Evolutionary conservation across 768 basidiomycete species (phyloP), one percentile per base, ranked within the genome.

Genomic region (Pulveroboletus sp.): DNA sequence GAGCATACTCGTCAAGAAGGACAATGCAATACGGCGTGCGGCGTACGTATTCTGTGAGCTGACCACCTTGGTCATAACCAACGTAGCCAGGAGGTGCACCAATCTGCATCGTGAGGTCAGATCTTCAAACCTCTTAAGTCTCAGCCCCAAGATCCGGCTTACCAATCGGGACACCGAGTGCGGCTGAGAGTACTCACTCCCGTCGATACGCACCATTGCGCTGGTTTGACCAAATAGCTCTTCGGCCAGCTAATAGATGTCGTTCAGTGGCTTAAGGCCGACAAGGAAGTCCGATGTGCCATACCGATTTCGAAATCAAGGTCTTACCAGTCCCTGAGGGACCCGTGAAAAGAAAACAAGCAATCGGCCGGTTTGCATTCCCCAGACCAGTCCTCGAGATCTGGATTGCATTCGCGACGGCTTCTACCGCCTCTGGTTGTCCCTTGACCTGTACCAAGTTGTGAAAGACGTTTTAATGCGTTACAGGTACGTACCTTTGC

Each of bases 351-450:
- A 77, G 61, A 64, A 77, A 75, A 29, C 65, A 69, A 1, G 77
- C 76, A 35, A 76, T 67, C 0, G 77, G 77, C 34, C 74, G 60
- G 36, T 70, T 61, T 24, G 72, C 68, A 46, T 75, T 74, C 36
- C 72, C 62, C 11, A 79, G 59, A 12, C 77, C 77, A 16, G 72
- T 73, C n/a, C 77, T 64, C 6, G 74, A 74, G 21, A 79, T 64
- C 33, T 76, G 67, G 32, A 79, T 72, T 5, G 77, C 77, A 51
- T 77, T 73, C 16, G 73, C 65, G 38, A 78, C 75, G 3, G 77
- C 70, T n/a, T 66, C 63, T 43, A 78, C 64, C 7, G 75, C 77
- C 34, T 73, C 67, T 24, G 73, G 72, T 53, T 79, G 77, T 12
- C 53, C 53, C 12, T 31, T 49, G 13, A 55, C 53, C 53, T 55